Conservation (phyloP, 768 basidiomycete genomes). For the Chalciporus pseudorubinellus region DNA sequence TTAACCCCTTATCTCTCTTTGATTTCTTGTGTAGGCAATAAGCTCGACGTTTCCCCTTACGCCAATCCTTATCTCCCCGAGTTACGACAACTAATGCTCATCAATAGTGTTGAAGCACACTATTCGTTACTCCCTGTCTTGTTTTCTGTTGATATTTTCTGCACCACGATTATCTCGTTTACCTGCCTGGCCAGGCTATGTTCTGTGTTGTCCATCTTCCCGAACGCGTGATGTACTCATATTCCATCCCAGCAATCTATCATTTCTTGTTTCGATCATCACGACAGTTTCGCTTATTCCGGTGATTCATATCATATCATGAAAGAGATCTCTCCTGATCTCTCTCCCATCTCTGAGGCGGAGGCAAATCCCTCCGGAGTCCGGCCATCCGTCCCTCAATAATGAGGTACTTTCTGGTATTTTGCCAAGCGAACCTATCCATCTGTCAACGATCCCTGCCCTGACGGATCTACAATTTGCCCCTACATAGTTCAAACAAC, state of each 20-base stretch:
- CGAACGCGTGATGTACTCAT: conserved; percentile 16
- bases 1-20: conserved; percentile 21
- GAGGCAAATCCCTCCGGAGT: neutral
- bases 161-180: neutral
- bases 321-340: neutral
- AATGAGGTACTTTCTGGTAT: neutral
- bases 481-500: too few relatives aligned
- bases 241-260: conserved; percentile 4
- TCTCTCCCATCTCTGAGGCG: neutral
- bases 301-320: neutral
- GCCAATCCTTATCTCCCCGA: conserved; percentile 2
- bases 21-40: conserved; percentile 17
- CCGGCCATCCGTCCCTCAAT: too few relatives aligned
- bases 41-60: conserved; percentile 5
- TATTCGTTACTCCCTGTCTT: conserved; percentile 6
- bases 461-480: too few relatives aligned
- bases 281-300: neutral
- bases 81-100: conserved; percentile 6
- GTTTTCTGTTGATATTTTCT: neutral
- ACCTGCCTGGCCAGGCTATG: conserved; percentile 26
- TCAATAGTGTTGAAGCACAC: conserved; percentile 2
- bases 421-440: neutral
- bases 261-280: neutral
- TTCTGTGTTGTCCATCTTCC: conserved; percentile 12
- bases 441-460: too few relatives aligned